Base-by-base conservation (phyloP, 2,329 filamentous ascomycete species). In the Sporothrix globosa region DNA sequence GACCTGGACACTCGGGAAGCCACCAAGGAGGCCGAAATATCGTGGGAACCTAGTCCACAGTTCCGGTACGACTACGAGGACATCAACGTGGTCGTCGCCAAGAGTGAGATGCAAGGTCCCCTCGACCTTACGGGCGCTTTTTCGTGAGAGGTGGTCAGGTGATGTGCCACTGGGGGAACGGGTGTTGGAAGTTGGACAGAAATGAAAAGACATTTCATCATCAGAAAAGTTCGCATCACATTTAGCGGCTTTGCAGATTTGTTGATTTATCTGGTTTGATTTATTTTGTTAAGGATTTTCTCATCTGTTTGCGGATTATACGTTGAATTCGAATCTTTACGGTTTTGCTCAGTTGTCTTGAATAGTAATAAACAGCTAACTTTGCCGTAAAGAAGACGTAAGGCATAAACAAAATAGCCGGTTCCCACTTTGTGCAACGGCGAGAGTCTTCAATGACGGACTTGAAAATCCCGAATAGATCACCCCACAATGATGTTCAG, bases 71-170 rank as follows among this genome's bases (percentile, higher is more conserved):
- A 79, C 54, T 75, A 77, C 5, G 70, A 63, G 69, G 78, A 74
- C 68, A 81, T 82, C 5, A 73, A 74, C 2, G 70, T 71, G 0
- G 81, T 77, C 4, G 80, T 81, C 5, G 74, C 72, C 19, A 79
- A 78, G 44, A 83, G 75, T 30, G 44, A 61, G 17, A 17, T 72
- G 30, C 24, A 73, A 46, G 73, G 73, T 7, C 73, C 73, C 5
- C 48, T 74, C 9, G 73, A 74, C 46, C 69, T 74, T 30, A 73
- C 71, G 17, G 72, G 68, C 0, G 72, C 68, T 0, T 70, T 73
- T 21, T 61, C 39, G 10, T 61, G 56, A 61, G 11, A 21, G 56
- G 14, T 3, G 56, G 10, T 21, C 2, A 44, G 34, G 30, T 13
- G 19, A 17, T 13, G 27, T 24, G 39, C 27, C 13, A 6, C 4